A percentile compares a stretch with the other conserved stretches of the same genome.
phyloP scores from a whole-genome alignment of 2,329 filamentous ascomycete species.

The Colletotrichum graminicola region DNA sequence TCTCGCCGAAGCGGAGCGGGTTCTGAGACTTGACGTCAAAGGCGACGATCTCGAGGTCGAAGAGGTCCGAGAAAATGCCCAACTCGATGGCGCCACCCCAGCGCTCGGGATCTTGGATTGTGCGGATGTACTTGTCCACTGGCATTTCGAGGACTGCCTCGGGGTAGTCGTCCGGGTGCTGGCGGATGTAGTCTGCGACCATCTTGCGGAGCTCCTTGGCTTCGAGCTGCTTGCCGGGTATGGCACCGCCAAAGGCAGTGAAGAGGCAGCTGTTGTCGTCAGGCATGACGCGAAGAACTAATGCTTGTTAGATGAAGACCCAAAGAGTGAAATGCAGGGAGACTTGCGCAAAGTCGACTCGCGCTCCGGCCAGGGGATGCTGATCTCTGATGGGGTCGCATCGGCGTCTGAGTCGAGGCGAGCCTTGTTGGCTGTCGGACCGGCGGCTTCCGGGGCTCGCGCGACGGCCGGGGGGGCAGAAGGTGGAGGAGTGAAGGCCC shows the following conservation, averaged over 20 bases:
- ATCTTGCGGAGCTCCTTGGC: constrained; percentile 75
- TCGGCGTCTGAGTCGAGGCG: constrained; percentile 17
- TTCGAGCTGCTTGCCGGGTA: constrained; percentile 68
- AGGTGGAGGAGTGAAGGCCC: constrained; percentile 23
- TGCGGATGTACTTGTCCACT: constrained; percentile 81
- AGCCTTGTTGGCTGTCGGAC: constrained; percentile 10
- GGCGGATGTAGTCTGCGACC: constrained; percentile 82
- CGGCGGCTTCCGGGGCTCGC: constrained; percentile 26
- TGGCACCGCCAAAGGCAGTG: constrained; percentile 84
- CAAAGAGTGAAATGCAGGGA: constrained; percentile 42
- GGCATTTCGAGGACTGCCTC: constrained; percentile 81
- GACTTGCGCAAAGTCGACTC: constrained; percentile 64
- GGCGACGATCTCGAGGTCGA: constrained; percentile 86
- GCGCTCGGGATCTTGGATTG: constrained; percentile 82
- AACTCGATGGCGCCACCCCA: constrained; percentile 97
- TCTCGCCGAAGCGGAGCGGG: constrained; percentile 78
- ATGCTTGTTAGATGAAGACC: constrained; percentile 55
- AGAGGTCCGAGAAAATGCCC: constrained; percentile 84
- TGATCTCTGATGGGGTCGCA: constrained; percentile 43
- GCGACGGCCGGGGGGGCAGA: constrained; percentile 37
- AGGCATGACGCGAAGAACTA: constrained; percentile 91
- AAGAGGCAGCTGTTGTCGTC: constrained; percentile 98
- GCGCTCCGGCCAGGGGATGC: constrained; percentile 62
- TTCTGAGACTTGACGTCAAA: constrained; percentile 74
- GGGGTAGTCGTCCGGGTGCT: constrained; percentile 78